These are phyloP conservation scores for Trichoderma koningii DNA, from an alignment of 2,329 filamentous ascomycete genomes.

Conservation along the genomic window DNA sequence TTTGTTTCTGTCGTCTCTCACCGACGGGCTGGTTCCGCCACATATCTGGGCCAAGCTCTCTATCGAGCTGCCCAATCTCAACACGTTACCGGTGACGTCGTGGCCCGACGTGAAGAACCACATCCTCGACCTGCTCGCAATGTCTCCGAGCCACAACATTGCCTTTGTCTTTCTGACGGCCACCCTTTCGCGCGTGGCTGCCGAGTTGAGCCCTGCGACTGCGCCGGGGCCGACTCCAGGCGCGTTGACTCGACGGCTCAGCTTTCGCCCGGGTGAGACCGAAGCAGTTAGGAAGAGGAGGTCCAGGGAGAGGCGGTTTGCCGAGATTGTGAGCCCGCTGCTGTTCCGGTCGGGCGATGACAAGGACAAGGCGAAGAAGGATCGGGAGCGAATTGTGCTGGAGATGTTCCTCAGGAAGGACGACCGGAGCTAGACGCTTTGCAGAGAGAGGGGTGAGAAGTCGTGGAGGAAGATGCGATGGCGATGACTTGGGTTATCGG, in stretches of 20 bases:
- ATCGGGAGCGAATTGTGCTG: conserved; percentile 65
- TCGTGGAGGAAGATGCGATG: conserved; percentile 19
- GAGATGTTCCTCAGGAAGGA: conserved; percentile 63
- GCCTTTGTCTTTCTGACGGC: conserved; percentile 85
- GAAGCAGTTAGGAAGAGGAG: conserved; percentile 50
- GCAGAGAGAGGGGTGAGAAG: conserved; percentile 26
- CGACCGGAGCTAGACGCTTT: conserved; percentile 36
- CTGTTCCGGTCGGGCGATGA: conserved; percentile 60
- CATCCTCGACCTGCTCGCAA: conserved; percentile 72
- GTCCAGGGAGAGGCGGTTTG: conserved; percentile 62
- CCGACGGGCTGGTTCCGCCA: conserved; percentile 75
- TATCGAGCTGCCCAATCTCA: conserved; percentile 51
- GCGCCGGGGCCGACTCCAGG: conserved; percentile 37
- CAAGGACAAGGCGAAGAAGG: conserved; percentile 60
- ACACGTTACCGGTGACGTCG: conserved; percentile 33
- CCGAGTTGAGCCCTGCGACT: conserved; percentile 50
- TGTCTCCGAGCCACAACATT: conserved; percentile 77
- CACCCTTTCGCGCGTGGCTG: conserved; percentile 62
- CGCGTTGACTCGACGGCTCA: conserved; percentile 48
- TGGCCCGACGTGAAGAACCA: conserved; percentile 50
- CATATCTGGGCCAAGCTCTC: conserved; percentile 71
- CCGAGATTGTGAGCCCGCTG: conserved; percentile 64
- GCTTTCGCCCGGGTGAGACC: conserved; percentile 45
- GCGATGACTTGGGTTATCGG: background rate
- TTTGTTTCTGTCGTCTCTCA: conserved; percentile 71